Base-by-base conservation (phyloP, 345 rosid genomes). In the Xanthoceras sorbifolium region DNA sequence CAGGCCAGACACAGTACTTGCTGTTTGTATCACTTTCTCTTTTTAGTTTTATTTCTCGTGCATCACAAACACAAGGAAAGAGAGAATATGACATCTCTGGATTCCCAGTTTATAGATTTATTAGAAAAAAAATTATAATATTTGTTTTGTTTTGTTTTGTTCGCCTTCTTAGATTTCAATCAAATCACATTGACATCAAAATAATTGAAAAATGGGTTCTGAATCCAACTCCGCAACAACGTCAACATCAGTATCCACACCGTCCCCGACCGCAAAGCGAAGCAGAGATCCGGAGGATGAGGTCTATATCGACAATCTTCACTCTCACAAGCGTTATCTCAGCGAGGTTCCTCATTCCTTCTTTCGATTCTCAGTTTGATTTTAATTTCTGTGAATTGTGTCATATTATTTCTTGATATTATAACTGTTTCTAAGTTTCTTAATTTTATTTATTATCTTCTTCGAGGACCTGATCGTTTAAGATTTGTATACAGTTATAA, bases 221-320 rank as follows among this genome's bases (percentile, higher is more conserved):
- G 83, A 80, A 75, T 80, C 90, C 59, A 77, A 79, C 74, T 76
- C 89, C 31, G 12, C 83, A 46, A 71, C 88, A 23, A 31, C 82
- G 36, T 79, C 91, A 20, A 55, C 85, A 25, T 46, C 92, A 44
- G 44, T 87, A 4, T 69, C 92, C 67, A 63, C 97, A 50, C 70
- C 89, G 11, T 85, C 89, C 29, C 87, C 94, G 14, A 79, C 80
- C 46, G 94, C 85, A 57, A 96, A 96, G 81, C 90, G 98, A 76
- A 80, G 82, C 50, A 90, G 99, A 84, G 99, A 96, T 82, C 94
- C 91, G 0, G 99, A 96, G 75, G 97, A 96, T 32, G 98, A 93
- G 83, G 94, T 93, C n/a, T 96, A 93, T 73, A 80, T 93, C 64
- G 98, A 96, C 86, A 96, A 96, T 84, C 93, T 93, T 75, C 94